Evolutionary conservation across 345 rosid species (phyloP), one percentile per base, ranked within the genome.

Genomic region (Microthlaspi erraticum): DNA sequence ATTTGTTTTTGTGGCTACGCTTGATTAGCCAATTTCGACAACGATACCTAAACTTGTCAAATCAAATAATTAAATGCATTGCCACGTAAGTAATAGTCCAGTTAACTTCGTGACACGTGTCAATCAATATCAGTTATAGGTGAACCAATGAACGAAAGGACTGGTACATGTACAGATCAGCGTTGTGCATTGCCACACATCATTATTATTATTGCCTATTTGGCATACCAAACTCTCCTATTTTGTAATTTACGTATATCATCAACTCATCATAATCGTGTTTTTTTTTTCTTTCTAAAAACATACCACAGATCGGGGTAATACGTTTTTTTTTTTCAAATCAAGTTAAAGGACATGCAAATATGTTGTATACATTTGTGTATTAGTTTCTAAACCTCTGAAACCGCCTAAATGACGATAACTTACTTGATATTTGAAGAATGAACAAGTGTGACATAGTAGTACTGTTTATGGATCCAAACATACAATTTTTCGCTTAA

Each of bases 131-230:
- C 49, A 36, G 9, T 36, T 14, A 23, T 50, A 46, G 17, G 29
- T 10, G 48, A 70, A 49, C 74, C 75, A 71, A 71, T 71, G 75
- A 61, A 61, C 12, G 43, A 36, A 42, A 61, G 52, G 68, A 51
- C 8, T 31, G 68, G 68, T 71, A 29, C 51, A 39, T 39, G 34
- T 70, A 38, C 75, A 71, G 75, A 26, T 71, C 74, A 70, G 67
- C 67, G n/a, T 60, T 70, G 58, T 37, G 50, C 58, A 43, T 46
- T 37, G 58, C 66, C 66, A 70, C 66, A 70, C 59, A 59, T 59
- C 33, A 70, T 50, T 17, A 48, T 50, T 17, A 48, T 49, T 18
- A 23, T 58, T 69, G 66, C 50, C 39, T 46, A 59, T 69, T 58
- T 69, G 58, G 56, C 58, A 46, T 18, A 59, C 66, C 50, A 46